Evolutionary conservation across 2,329 filamentous ascomycete genomes (phyloP).

Genomic region (Fusarium pininemorale): DNA sequence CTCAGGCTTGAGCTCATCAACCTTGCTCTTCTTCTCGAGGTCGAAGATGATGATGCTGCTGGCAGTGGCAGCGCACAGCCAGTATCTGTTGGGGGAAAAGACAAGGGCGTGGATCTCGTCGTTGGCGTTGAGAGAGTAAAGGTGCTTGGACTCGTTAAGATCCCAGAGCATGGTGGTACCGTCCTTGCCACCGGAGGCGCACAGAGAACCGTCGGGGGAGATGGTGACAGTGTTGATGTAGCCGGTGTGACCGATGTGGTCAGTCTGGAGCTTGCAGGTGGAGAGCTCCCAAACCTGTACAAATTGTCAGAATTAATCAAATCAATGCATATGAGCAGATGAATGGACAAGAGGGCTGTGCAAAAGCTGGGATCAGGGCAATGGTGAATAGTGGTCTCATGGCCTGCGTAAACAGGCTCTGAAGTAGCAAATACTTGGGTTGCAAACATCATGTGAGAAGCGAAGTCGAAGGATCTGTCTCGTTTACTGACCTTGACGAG

Average conservation of each 20-base stretch:
- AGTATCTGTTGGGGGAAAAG: slow-evolving; percentile 99
- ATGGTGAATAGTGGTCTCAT: slow-evolving; percentile 97
- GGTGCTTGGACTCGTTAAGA: slow-evolving; percentile 99
- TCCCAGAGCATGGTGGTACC: slow-evolving; percentile 99
- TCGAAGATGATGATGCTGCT: slow-evolving; percentile 99
- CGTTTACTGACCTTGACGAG: slow-evolving; percentile 90
- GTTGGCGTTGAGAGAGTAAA: slow-evolving; percentile 99
- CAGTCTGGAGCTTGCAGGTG: slow-evolving; percentile 99
- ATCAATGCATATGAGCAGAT: background rate
- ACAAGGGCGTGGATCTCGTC: slow-evolving; percentile 99
- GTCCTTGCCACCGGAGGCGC: slow-evolving; percentile 99
- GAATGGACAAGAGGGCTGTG: background rate
- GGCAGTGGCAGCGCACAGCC: slow-evolving; percentile 97
- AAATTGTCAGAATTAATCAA: slow-evolving; percentile 19
- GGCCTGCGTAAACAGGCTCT: slow-evolving; percentile 82
- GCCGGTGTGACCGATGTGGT: slow-evolving; percentile 99
- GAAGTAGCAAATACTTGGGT: slow-evolving; percentile 99
- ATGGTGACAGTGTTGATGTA: slow-evolving; percentile 99
- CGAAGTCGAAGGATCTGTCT: background rate
- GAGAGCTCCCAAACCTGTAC: slow-evolving; percentile 97
- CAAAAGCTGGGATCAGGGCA: slow-evolving; percentile 72
- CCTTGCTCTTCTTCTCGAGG: slow-evolving; percentile 99
- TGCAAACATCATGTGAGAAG: slow-evolving; percentile 86
- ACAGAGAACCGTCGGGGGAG: slow-evolving; percentile 98
- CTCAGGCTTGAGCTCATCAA: slow-evolving; percentile 99